Base-by-base conservation (phyloP, 2,329 filamentous ascomycete genomes). In the Nemania diffusa region DNA sequence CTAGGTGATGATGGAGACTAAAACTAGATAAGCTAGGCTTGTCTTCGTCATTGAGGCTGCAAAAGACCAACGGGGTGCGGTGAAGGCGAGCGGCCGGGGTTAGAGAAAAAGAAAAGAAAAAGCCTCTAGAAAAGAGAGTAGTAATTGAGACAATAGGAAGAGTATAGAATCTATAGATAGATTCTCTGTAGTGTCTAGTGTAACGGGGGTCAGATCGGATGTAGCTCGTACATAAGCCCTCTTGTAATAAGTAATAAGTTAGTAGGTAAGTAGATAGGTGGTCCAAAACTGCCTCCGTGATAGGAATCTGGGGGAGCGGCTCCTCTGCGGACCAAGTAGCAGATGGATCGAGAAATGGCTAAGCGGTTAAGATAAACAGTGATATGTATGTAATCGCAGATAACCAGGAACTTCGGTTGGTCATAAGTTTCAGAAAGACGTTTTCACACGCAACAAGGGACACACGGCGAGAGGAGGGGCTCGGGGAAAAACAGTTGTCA, bases 21-120 rank as follows among this genome's bases (percentile, higher is more conserved):
- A 80, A 77, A 85, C 81, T 75, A 87, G 84, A 87, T 87, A 86
- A 85, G 84, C 81, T 78, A 82, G 80, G 80, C 82, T 85, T 85
- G 85, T 86, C 82, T 80, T 81, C 81, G 84, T 87, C 85, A 88
- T 87, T 84, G 81, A 80, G 74, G 67, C 70, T 69, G 58, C 59
- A 62, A n/a, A n/a, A n/a, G n/a, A 61, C 48, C 65, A 60, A 59
- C 57, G 37, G 40, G 57, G 24, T 24, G 61, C 27, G 51, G 32
- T 27, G 62, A 51, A 27, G 34, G 42, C 24, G 62, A 46, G 53
- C 22, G 27, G 24, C 5, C 32, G 57, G 51, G 50, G 37, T 29
- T 11, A 42, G 32, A 62, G 17, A 29, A 2, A 58, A 44, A 53
- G 29, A 29, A 29, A 64, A 24, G 40, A 3, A 42, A n/a, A 42